Conservation (phyloP, 176 grass and related monocot species). For the Carex littledalei region DNA sequence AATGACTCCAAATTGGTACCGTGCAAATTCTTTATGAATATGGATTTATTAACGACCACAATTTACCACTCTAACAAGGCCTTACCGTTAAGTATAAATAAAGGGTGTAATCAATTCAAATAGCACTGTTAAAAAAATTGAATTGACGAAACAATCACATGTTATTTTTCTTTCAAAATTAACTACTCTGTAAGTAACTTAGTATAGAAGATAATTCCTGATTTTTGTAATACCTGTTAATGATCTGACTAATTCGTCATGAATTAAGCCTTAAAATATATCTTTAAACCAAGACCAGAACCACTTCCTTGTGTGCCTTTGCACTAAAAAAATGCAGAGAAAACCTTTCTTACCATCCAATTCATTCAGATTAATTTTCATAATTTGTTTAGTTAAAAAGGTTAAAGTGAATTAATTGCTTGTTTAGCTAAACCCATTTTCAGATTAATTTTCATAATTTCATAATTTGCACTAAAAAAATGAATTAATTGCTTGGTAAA, state of each 20-base stretch:
- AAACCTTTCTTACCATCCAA: background rate
- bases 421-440: too few relatives aligned
- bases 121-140: background rate
- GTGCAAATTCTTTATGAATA: background rate
- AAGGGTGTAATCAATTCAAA: background rate
- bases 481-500: too few relatives aligned
- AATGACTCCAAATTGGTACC: background rate
- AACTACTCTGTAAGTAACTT: background rate
- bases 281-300: background rate
- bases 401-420: too few relatives aligned
- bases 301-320: background rate
- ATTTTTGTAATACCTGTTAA: background rate
- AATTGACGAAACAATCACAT: background rate
- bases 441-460: too few relatives aligned
- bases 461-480: too few relatives aligned
- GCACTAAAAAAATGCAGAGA: background rate
- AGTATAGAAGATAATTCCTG: background rate
- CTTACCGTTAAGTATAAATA: background rate
- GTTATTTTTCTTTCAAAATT: background rate
- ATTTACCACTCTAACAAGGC: background rate
- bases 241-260: background rate
- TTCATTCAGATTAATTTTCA: background rate
- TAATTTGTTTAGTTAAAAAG: background rate
- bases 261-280: background rate
- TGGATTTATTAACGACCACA: background rate